Conservation (phyloP, 2,329 filamentous ascomycete species). For the Claviceps fusiformis region DNA sequence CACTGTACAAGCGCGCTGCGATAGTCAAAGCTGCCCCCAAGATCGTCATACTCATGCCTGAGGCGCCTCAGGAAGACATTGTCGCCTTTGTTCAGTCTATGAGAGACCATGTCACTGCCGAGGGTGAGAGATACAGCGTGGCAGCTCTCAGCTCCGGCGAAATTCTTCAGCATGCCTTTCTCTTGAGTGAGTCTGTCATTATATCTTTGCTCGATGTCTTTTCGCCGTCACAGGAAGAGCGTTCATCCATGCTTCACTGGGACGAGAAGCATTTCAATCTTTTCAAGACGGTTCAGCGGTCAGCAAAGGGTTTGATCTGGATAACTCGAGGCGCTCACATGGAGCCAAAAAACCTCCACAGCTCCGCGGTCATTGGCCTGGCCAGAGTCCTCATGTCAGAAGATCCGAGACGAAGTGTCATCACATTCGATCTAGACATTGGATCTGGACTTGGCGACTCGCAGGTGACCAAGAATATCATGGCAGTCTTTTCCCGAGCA, state of each 20-base stretch:
- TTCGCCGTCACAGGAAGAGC: constrained; percentile 10
- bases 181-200: constrained; percentile 17
- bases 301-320: constrained; percentile 31
- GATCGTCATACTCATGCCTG: constrained; percentile 3
- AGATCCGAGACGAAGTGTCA: constrained; percentile 27
- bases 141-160: background rate
- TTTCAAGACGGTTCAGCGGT: constrained; percentile 26
- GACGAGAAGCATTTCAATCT: constrained; percentile 22
- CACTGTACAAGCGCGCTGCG: background rate
- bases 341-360: constrained; percentile 19
- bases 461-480: constrained; percentile 10
- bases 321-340: constrained; percentile 29
- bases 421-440: constrained; percentile 27
- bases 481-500: constrained; percentile 12
- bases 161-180: constrained; percentile 1
- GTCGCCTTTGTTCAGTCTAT: background rate
- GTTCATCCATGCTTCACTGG: constrained; percentile 25
- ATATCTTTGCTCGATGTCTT: constrained; percentile 34
- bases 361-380: constrained; percentile 30
- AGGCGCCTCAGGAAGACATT: background rate
- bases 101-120: background rate
- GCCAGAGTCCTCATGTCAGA: constrained; percentile 36
- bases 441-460: constrained; percentile 10
- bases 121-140: background rate
- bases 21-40: background rate